phyloP scores from a whole-genome alignment of 306 rosid species.

The Cucurbita argyrosperma region DNA sequence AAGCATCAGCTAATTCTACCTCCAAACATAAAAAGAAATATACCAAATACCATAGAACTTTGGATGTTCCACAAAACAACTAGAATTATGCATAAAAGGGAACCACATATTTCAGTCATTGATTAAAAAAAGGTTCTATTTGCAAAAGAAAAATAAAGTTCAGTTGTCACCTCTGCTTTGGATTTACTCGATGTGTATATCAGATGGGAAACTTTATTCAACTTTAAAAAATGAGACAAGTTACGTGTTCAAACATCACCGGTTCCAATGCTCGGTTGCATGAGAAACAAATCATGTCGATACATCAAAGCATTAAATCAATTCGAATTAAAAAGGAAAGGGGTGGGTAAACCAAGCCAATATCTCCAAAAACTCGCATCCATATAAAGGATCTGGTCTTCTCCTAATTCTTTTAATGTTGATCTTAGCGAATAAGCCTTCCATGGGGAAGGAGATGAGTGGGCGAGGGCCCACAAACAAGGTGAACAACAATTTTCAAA shows the following conservation, averaged over 20 bases:
- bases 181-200: neutral
- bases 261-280: conserved; percentile 1
- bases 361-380: neutral
- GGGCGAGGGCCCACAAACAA: conserved; percentile 4
- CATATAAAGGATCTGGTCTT: neutral
- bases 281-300: neutral
- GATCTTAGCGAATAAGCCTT: neutral
- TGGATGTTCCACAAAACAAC: neutral
- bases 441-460: conserved; percentile 16
- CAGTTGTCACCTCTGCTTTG: conserved; percentile 2
- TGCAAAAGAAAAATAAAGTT: neutral
- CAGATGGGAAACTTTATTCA: neutral
- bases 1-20: neutral
- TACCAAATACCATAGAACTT: neutral
- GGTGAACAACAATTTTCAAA: neutral
- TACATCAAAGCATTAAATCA: neutral
- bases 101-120: neutral
- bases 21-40: neutral
- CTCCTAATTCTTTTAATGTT: neutral
- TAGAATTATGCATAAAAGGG: neutral
- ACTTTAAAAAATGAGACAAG: conserved; percentile 3
- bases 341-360: neutral
- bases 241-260: neutral
- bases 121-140: neutral
- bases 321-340: neutral